Evolutionary conservation across 305 asterid species (phyloP).

Genomic region (Rubia balearica): DNA sequence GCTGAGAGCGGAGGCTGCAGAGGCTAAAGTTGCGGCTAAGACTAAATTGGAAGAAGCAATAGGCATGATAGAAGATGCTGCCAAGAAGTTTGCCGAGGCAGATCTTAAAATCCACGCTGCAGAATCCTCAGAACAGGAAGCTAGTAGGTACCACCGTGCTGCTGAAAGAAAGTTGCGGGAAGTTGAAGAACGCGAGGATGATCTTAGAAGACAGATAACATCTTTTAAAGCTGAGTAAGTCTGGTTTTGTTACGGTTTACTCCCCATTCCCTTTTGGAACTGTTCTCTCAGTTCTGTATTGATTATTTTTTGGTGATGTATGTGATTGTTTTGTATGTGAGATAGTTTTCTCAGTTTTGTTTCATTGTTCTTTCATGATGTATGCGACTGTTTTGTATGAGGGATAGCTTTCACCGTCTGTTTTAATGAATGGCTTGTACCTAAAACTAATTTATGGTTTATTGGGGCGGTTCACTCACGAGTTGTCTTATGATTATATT

Average conservation of each 20-base stretch:
- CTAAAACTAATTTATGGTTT: not conserved
- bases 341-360: not conserved
- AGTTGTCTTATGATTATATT: conserved; percentile 21
- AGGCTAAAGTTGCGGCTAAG: conserved; percentile 70
- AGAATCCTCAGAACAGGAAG: conserved; percentile 82
- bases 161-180: conserved; percentile 90
- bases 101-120: conserved; percentile 68
- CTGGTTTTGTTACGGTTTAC: conserved; percentile 4
- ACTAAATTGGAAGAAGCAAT: conserved; percentile 66
- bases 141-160: conserved; percentile 57
- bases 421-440: not conserved
- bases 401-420: not conserved
- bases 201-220: conserved; percentile 61
- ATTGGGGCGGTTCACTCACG: not conserved
- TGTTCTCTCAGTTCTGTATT: not conserved
- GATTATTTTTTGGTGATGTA: not conserved
- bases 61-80: conserved; percentile 62
- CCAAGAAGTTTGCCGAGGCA: conserved; percentile 55
- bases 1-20: conserved; percentile 93
- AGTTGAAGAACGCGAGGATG: conserved; percentile 94
- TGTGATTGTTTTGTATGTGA: not conserved
- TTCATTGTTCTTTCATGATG: conserved; percentile 1
- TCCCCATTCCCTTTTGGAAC: not conserved
- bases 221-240: conserved; percentile 77
- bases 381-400: not conserved